Conservation (phyloP, 2,329 filamentous ascomycete genomes). For the Eurotiales sp. region DNA sequence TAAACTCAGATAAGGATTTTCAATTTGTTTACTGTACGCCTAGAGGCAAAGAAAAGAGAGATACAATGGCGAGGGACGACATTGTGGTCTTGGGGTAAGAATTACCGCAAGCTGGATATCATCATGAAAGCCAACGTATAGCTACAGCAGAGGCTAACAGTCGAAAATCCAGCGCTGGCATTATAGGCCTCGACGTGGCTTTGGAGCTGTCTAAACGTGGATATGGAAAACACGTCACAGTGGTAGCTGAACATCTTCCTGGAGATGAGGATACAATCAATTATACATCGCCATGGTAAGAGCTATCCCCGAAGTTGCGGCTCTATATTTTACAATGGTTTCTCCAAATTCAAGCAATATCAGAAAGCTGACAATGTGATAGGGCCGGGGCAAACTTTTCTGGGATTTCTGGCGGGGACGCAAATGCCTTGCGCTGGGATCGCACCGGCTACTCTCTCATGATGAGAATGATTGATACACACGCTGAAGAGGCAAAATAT, state of each 20-base stretch:
- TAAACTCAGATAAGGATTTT: too few species aligned
- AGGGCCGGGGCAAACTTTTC: slow-evolving; percentile 47
- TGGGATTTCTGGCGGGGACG: slow-evolving; percentile 41
- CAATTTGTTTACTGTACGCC: too few species aligned
- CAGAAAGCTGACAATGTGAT: background rate
- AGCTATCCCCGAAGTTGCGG: background rate
- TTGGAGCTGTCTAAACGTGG: slow-evolving; percentile 11
- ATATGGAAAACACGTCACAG: slow-evolving; percentile 23
- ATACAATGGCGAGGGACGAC: slow-evolving; percentile 13
- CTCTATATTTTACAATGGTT: background rate
- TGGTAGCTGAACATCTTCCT: slow-evolving; percentile 41
- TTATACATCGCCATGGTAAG: slow-evolving; percentile 43
- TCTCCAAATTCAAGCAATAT: too few species aligned
- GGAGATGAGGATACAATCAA: slow-evolving; percentile 34
- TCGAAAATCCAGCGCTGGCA: slow-evolving; percentile 2
- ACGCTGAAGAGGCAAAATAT: slow-evolving; percentile 28
- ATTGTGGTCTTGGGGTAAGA: slow-evolving; percentile 14
- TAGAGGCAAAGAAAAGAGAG: too few species aligned
- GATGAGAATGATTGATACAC: slow-evolving; percentile 35
- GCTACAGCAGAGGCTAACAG: background rate
- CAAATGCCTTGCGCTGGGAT: slow-evolving; percentile 44
- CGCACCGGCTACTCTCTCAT: slow-evolving; percentile 31
- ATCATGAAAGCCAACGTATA: too few species aligned
- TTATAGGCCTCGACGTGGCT: slow-evolving; percentile 10
- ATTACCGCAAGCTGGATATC: background rate